Evolutionary conservation across 306 rosid species (phyloP).

Genomic region (Alnus glutinosa): DNA sequence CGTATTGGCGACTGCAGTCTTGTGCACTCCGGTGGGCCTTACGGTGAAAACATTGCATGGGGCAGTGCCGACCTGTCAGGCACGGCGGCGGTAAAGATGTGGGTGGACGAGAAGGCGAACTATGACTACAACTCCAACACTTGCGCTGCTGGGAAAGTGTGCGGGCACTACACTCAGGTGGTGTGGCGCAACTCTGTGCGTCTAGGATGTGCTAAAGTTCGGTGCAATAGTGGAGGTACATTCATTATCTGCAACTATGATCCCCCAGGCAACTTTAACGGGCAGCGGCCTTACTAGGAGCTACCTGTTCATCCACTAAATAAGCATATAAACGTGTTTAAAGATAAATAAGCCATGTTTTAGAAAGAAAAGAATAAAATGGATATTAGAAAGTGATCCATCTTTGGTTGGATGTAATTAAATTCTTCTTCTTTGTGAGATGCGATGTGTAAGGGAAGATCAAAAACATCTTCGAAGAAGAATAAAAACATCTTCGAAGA

Average conservation of each 20-base stretch:
- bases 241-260: constrained; percentile 23
- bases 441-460: too few relatives aligned
- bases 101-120: constrained; percentile 37
- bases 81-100: constrained; percentile 36
- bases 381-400: too few relatives aligned
- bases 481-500: too few relatives aligned
- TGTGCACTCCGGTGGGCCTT: constrained; percentile 32
- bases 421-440: too few relatives aligned
- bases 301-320: too few relatives aligned
- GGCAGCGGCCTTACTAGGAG: background rate
- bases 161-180: constrained; percentile 23
- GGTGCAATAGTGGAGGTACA: constrained; percentile 10
- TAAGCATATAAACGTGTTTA: too few relatives aligned
- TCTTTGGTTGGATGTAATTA: too few relatives aligned
- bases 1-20: constrained; percentile 20
- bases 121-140: constrained; percentile 36
- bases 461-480: too few relatives aligned
- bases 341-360: too few relatives aligned
- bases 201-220: constrained; percentile 20
- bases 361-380: too few relatives aligned
- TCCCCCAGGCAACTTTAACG: constrained; percentile 1
- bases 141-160: constrained; percentile 6
- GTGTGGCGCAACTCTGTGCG: constrained; percentile 9
- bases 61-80: constrained; percentile 26
- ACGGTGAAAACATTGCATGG: constrained; percentile 43